Conservation (phyloP, 441 rosid genomes). For the Pelargonium exstipulatum region DNA sequence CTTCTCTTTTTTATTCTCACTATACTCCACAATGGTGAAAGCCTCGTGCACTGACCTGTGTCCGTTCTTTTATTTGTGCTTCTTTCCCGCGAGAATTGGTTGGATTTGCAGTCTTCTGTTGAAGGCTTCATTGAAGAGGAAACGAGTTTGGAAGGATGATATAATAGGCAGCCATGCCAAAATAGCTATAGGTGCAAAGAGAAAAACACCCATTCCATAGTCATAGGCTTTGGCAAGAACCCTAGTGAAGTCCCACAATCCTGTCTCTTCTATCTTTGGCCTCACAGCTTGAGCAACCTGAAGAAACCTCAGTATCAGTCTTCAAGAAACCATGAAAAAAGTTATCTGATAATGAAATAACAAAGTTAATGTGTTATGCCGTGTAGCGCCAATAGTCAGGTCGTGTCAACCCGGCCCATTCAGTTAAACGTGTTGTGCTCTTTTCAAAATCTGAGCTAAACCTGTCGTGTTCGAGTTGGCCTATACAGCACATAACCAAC, state of each 20-base stretch:
- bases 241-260: constrained; percentile 65
- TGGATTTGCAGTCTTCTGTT: constrained; percentile 75
- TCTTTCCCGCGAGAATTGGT: constrained; percentile 84
- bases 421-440: no score
- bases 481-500: no score
- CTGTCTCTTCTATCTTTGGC: constrained; percentile 62
- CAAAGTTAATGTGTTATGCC: no score
- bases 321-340: not conserved
- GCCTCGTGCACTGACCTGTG: no score
- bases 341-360: not conserved
- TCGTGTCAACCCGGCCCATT: no score
- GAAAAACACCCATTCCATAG: constrained; percentile 84
- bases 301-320: constrained; percentile 9
- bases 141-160: constrained; percentile 84
- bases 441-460: no score
- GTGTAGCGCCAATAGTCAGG: no score
- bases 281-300: constrained; percentile 92
- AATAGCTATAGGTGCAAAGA: constrained; percentile 77
- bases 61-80: constrained; percentile 29
- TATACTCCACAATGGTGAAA: no score
- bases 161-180: constrained; percentile 92
- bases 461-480: no score
- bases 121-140: constrained; percentile 91
- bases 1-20: no score
- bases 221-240: constrained; percentile 85